Evolutionary conservation across 257 asterid genomes (phyloP), one percentile per base, ranked within the genome.

Genomic region (Primulina huaijiensis): DNA sequence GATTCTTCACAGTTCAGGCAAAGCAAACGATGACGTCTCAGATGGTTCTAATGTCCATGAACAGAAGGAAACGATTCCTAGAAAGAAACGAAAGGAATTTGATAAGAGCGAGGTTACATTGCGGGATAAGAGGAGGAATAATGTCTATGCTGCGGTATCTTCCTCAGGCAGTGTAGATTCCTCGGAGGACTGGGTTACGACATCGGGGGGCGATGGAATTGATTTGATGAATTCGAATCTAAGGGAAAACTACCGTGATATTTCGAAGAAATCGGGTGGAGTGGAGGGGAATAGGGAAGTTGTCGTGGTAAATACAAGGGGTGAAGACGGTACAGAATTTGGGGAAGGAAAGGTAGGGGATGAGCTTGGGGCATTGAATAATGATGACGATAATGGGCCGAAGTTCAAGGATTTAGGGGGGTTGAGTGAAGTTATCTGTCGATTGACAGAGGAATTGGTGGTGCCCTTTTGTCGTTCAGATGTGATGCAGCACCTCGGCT

Each of bases 321-420:
- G 25, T 23, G 25, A 23, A 23, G 25, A 64, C 0, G 80, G 65
- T 67, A 56, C 81, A 80, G 12, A 73, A 62, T 67, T 31, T 70
- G 74, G 30, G 63, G 74, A 61, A 34, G 63, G 23, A 65, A 76
- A 57, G 77, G 65, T 8, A 14, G 69, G 67, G 60, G 81, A 70
- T 34, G 25, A 23, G 25, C 25, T 23, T 23, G 25, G 72, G 62
- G 35, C 55, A 7, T 34, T 19, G 72, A 23, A 58, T 60, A 40
- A 64, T 14, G 65, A 25, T 43, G 71, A 31, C 25, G 52, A 21
- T 33, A 61, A 52, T 8, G 85, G 88, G 31, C 88, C 91, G 27
- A 79, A 70, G 86, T 93, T 93, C 78, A 83, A 84, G 80, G 96
- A 93, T 83, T 81, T 90, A 29, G 99, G 97, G 56, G 99, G 99